Evolutionary conservation across 768 basidiomycete genomes (phyloP).

Genomic region (Calocybe gangraenosa): DNA sequence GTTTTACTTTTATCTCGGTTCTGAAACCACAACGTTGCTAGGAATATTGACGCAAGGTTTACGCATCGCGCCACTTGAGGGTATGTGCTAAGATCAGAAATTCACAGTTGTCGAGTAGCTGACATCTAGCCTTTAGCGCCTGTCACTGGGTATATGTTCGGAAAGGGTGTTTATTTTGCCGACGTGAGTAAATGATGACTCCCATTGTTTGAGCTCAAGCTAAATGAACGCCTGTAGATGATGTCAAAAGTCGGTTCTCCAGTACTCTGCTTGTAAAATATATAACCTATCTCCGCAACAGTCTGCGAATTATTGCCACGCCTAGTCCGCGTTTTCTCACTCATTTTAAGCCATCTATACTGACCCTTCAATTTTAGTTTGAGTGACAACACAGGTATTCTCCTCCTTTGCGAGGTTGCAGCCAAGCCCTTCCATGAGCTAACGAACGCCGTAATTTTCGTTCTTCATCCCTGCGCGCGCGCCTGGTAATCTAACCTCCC

Average conservation of each 20-base stretch:
- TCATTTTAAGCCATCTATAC: not conserved
- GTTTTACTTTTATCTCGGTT: not conserved
- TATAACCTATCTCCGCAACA: conserved; percentile 14
- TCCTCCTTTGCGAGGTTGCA: conserved; percentile 59
- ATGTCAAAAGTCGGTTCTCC: conserved; percentile 48
- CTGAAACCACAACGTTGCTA: conserved; percentile 9
- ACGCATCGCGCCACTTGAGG: conserved; percentile 63
- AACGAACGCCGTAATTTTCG: conserved; percentile 27
- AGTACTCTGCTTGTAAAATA: not conserved
- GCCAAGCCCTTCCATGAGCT: conserved; percentile 53
- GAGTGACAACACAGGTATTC: conserved; percentile 47
- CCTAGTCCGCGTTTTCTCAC: conserved; percentile 30
- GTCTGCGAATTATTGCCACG: conserved; percentile 56
- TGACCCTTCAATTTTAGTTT: conserved; percentile 27
- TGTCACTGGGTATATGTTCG: conserved; percentile 61
- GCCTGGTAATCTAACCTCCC: not conserved
- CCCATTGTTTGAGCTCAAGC: not conserved
- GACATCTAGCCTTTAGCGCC: conserved; percentile 31
- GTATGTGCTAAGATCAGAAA: conserved; percentile 17
- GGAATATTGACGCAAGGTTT: conserved; percentile 61
- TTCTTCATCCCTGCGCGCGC: not conserved
- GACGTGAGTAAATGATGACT: conserved; percentile 35
- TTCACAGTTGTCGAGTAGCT: not conserved
- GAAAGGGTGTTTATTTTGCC: conserved; percentile 64
- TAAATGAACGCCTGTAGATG: conserved; percentile 34